Conservation (phyloP, 306 rosid genomes). For the Calophaca sinica region DNA sequence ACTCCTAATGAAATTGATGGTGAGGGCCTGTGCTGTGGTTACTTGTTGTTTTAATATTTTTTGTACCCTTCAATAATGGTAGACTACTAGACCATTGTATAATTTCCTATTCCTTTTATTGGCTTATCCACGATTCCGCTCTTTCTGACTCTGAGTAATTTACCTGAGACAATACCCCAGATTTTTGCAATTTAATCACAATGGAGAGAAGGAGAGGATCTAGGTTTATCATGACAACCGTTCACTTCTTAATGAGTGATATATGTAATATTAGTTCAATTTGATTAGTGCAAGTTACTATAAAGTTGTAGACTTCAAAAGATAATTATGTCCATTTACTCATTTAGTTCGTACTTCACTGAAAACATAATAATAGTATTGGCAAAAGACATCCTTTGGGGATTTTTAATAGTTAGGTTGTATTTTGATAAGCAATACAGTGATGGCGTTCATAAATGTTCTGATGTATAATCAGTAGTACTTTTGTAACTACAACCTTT, state of each 20-base stretch:
- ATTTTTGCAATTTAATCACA: slow-evolving; percentile 12
- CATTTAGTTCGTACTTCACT: background rate
- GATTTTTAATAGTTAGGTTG: slow-evolving; percentile 26
- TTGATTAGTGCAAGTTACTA: background rate
- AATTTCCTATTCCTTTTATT: background rate
- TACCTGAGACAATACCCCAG: background rate
- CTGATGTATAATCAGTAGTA: slow-evolving; percentile 19
- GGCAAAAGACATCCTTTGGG: slow-evolving; percentile 23
- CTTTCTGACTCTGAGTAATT: slow-evolving; percentile 12
- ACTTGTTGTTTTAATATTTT: slow-evolving; percentile 20
- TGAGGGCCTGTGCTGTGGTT: slow-evolving; percentile 45
- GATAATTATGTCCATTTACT: slow-evolving; percentile 16
- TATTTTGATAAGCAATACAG: background rate
- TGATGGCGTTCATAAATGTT: slow-evolving; percentile 24
- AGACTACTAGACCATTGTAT: background rate
- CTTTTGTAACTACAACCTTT: slow-evolving; percentile 29
- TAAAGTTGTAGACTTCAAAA: slow-evolving; percentile 2
- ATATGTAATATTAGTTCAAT: no score
- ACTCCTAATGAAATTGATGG: slow-evolving; percentile 61
- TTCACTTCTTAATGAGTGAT: background rate
- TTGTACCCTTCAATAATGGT: slow-evolving; percentile 27
- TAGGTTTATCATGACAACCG: background rate
- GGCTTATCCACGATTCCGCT: background rate
- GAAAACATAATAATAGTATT: slow-evolving; percentile 35
- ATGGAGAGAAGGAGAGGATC: slow-evolving; percentile 26